Evolutionary conservation across 768 basidiomycete genomes (phyloP), one percentile per base, ranked within the genome.

Genomic region (Tulasnella sp.): DNA sequence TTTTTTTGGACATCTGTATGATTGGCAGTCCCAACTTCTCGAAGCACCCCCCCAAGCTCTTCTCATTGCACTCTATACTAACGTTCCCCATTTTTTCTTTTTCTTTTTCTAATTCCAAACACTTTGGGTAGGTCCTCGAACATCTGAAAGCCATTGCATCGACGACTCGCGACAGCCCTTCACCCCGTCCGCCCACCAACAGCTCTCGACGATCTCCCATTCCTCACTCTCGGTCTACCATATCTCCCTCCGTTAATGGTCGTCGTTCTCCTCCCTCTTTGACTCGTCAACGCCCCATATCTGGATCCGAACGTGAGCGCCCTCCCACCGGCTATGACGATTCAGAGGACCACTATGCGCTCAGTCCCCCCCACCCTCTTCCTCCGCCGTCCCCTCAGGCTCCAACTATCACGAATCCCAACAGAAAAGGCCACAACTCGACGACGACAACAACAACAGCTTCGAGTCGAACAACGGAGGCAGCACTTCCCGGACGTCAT

Each of bases 261-360:
- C 43, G 48, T 38, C 31, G 21, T 60, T 25, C 48, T 11, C 48
- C 3, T 45, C 25, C 31, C n/a, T n/a, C n/a, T n/a, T n/a, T n/a
- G n/a, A n/a, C n/a, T n/a, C n/a, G n/a, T n/a, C n/a, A n/a, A n/a
- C 30, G 46, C 34, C 30, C 45, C 30, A 75, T 76, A 55, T 89
- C 87, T 5, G 87, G 87, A 30, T 89, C 86, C 0, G 88, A 90
- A 69, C 80, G 62, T n/a, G 64, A 65, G 30, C 53, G 51, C 9
- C 15, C n/a, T n/a, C n/a, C n/a, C n/a, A n/a, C n/a, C 25, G 15
- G 29, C 21, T 38, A 27, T 24, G 9, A 21, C 54, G 27, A 43
- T 48, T 24, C 24, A 3, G 54, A 56, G n/a, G 54, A 56, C 22
- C 54, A 44, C 46, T 56, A 38, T 15, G n/a, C n/a, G n/a, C n/a